These are phyloP conservation scores for Cyclotella cryptica DNA, from an alignment of 108 stramenopile genomes.

Conservation along the genomic window DNA sequence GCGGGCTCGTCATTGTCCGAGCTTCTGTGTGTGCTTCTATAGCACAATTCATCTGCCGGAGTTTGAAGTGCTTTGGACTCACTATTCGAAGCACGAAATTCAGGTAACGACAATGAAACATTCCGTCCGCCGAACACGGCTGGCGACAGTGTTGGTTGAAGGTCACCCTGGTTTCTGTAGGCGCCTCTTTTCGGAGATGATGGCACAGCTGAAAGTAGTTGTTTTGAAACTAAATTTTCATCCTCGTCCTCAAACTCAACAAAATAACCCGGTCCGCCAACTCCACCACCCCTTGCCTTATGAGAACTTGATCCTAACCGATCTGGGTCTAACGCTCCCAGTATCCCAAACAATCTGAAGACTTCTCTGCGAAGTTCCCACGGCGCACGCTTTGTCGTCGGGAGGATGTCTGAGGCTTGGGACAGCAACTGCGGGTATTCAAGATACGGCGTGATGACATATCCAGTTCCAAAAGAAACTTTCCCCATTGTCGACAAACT, in stretches of 20 bases:
- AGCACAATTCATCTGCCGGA: slow-evolving; percentile 5
- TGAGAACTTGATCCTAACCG: slow-evolving; percentile 64
- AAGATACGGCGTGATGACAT: slow-evolving; percentile 92
- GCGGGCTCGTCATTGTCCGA: slow-evolving; percentile 79
- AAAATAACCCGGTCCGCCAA: slow-evolving; percentile 84
- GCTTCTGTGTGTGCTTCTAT: slow-evolving; percentile 45
- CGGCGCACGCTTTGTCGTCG: slow-evolving; percentile 79
- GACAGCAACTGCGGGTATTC: slow-evolving; percentile 91
- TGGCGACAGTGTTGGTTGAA: slow-evolving; percentile 12
- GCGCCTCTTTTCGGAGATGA: slow-evolving; percentile 28
- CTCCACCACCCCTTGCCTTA: slow-evolving; percentile 81
- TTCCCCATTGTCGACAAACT: slow-evolving; percentile 92
- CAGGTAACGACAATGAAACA: slow-evolving; percentile 20
- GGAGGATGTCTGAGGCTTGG: slow-evolving; percentile 80
- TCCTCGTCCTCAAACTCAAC: slow-evolving; percentile 58
- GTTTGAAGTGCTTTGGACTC: neutral
- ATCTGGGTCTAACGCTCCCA: slow-evolving; percentile 97
- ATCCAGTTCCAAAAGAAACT: slow-evolving; percentile 91
- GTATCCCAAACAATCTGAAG: slow-evolving; percentile 90
- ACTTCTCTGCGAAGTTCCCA: slow-evolving; percentile 94
- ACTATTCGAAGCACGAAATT: slow-evolving; percentile 2
- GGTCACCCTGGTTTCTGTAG: neutral
- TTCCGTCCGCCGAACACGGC: slow-evolving; percentile 9
- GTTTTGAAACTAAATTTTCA: slow-evolving; percentile 1
- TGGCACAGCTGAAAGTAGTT: neutral